Evolutionary conservation across 208 protist genomes (phyloP).

Genomic region (Trypanosoma caninum): DNA sequence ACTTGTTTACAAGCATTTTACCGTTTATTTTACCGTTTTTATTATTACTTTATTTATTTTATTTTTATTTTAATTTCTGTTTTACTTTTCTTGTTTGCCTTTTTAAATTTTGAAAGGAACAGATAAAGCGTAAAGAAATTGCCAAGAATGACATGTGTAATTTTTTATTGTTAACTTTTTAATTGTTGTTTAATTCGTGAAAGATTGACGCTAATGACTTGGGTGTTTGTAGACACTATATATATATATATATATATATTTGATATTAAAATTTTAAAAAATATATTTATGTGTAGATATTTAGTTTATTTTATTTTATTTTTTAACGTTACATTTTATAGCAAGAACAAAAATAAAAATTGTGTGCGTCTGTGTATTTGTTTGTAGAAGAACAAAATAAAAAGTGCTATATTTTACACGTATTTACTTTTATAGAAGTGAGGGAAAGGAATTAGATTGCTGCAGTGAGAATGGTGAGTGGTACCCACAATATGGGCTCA

Average conservation of each 20-base stretch:
- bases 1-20: not conserved
- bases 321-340: too few relatives aligned
- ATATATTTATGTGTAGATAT: too few relatives aligned
- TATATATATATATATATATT: too few relatives aligned
- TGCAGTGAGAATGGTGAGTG: not conserved
- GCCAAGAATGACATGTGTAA: slow-evolving; percentile 1
- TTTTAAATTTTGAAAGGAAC: slow-evolving; percentile 4
- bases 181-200: not conserved
- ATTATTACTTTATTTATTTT: not conserved
- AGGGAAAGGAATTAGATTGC: not conserved
- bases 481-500: not conserved
- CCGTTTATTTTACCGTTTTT: not conserved
- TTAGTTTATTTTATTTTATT: too few relatives aligned
- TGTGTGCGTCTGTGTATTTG: too few relatives aligned
- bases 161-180: not conserved
- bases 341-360: too few relatives aligned
- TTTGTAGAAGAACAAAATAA: too few relatives aligned
- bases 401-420: too few relatives aligned
- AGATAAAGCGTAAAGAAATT: slow-evolving; percentile 14
- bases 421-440: too few relatives aligned
- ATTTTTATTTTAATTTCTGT: slow-evolving; percentile 5
- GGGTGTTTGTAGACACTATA: too few relatives aligned
- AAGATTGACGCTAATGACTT: too few relatives aligned
- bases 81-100: slow-evolving; percentile 25
- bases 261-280: too few relatives aligned